Evolutionary conservation across 2,329 filamentous ascomycete species (phyloP).

Genomic region (Penicillium rolfsii): DNA sequence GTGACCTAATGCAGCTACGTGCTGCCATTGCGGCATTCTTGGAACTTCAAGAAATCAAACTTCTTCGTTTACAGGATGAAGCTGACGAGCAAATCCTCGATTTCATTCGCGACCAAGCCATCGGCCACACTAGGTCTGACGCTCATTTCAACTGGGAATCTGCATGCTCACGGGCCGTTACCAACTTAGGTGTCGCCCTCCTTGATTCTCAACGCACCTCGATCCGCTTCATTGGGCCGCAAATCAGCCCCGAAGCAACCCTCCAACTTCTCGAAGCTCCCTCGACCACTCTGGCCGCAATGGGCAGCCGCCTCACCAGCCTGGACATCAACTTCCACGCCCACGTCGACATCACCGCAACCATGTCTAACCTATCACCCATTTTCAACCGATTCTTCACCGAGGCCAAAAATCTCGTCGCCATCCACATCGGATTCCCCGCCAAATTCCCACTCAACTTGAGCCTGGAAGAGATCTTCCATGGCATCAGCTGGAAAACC

Average conservation of each 20-base stretch:
- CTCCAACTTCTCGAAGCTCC: conserved; percentile 55
- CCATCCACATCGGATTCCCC: conserved; percentile 67
- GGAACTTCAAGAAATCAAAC: conserved; percentile 65
- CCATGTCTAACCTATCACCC: conserved; percentile 60
- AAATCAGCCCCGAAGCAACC: conserved; percentile 64
- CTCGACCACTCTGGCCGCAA: conserved; percentile 51
- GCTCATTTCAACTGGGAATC: conserved; percentile 63
- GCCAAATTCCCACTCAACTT: conserved; percentile 60
- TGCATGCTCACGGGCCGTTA: conserved; percentile 65
- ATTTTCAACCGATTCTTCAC: conserved; percentile 63
- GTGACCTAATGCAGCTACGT: conserved; percentile 58
- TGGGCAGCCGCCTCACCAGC: conserved; percentile 62
- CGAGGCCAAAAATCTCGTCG: conserved; percentile 62
- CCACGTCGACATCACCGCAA: conserved; percentile 58
- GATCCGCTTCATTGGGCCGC: conserved; percentile 64
- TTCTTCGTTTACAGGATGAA: conserved; percentile 64
- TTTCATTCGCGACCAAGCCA: conserved; percentile 54
- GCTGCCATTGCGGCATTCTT: conserved; percentile 62
- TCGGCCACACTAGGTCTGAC: conserved; percentile 40
- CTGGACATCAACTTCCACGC: conserved; percentile 68
- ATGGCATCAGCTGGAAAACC: conserved; percentile 63
- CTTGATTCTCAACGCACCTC: conserved; percentile 60
- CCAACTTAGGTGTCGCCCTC: conserved; percentile 61
- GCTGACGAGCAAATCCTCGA: conserved; percentile 59
- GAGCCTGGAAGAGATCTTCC: conserved; percentile 64